phyloP scores from a whole-genome alignment of 2,329 filamentous ascomycete species.

The Penicillium brasilianum region DNA sequence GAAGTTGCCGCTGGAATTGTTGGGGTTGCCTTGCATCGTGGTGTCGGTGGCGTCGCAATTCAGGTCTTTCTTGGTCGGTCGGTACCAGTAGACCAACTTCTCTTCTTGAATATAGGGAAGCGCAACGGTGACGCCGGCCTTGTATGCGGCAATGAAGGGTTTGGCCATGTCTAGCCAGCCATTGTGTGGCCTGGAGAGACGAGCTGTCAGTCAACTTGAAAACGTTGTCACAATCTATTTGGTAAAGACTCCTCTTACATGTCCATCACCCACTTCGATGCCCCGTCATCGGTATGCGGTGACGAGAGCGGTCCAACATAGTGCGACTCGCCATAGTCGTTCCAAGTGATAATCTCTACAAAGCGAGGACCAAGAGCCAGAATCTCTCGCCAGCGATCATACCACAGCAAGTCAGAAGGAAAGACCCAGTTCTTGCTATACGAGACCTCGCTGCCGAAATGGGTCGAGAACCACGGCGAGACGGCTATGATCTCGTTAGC shows the following conservation, averaged over 20 bases:
- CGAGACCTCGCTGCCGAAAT: constrained; percentile 52
- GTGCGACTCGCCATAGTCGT: constrained; percentile 62
- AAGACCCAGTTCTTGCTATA: constrained; percentile 61
- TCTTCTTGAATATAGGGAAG: constrained; percentile 52
- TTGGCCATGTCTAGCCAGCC: constrained; percentile 61
- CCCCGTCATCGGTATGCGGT: constrained; percentile 43
- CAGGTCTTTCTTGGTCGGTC: constrained; percentile 53
- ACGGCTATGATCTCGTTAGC: constrained; percentile 37
- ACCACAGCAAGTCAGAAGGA: constrained; percentile 52
- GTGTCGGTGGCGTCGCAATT: constrained; percentile 61
- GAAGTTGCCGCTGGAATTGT: constrained; percentile 57
- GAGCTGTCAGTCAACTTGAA: constrained; percentile 5
- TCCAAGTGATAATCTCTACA: constrained; percentile 56
- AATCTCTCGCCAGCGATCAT: constrained; percentile 50
- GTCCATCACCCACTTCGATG: constrained; percentile 58
- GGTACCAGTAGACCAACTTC: constrained; percentile 62
- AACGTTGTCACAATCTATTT: neutral
- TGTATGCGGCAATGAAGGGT: constrained; percentile 60
- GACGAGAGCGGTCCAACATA: constrained; percentile 58
- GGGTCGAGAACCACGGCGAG: constrained; percentile 59
- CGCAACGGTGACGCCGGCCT: constrained; percentile 47
- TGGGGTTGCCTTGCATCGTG: constrained; percentile 49
- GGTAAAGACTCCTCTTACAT: constrained; percentile 45
- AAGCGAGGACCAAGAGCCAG: constrained; percentile 54
- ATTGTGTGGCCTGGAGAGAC: constrained; percentile 50